Base-by-base conservation (phyloP, 768 basidiomycete species). In the Clitopilus hobsonii region DNA sequence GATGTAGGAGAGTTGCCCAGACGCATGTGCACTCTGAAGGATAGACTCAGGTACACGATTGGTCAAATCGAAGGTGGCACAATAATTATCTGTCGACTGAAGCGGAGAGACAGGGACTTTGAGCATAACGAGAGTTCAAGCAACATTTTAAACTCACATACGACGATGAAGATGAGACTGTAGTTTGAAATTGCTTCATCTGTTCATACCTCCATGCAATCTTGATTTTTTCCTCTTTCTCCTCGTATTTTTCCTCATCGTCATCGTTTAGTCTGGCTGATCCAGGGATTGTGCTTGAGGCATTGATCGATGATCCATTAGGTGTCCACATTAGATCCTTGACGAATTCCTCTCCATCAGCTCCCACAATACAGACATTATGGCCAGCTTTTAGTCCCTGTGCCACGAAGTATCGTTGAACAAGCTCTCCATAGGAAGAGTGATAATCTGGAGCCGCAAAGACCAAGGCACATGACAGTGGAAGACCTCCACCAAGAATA, bases 141-240 rank as follows among this genome's bases (percentile, higher is more conserved):
- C 25, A 48, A 53, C 41, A n/a, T n/a, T n/a, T n/a, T n/a, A 56
- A 65, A 68, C 66, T 63, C 56, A 81, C 83, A 67, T 77, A 81
- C 77, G 72, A 70, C 58, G 71, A 71, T 45, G 76, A 66, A 49
- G 73, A 58, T 30, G 75, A 66, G 20, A 94, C 85, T 2, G 91
- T 93, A 3, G 94, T 97, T 72, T 91, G 83, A 68, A 97, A 96
- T 70, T 79, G 86, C 72, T 88, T 91, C 90, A 98, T 90, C 55
- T 86, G 80, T 64, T 93, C 92, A 69, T 99, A 99, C 65, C 97
- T 81, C 91, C 97, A 99, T 26, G 97, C 97, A 62, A 99, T 98
- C 74, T 90, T 96, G 60, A 95, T 89, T 62, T 84, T 85, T 38
- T 73, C 79, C 24, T 70, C 70, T 11, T 72, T 70, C 18, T 71